phyloP scores from a whole-genome alignment of 805 yeast species.

The Saccharomyces paradoxus region DNA sequence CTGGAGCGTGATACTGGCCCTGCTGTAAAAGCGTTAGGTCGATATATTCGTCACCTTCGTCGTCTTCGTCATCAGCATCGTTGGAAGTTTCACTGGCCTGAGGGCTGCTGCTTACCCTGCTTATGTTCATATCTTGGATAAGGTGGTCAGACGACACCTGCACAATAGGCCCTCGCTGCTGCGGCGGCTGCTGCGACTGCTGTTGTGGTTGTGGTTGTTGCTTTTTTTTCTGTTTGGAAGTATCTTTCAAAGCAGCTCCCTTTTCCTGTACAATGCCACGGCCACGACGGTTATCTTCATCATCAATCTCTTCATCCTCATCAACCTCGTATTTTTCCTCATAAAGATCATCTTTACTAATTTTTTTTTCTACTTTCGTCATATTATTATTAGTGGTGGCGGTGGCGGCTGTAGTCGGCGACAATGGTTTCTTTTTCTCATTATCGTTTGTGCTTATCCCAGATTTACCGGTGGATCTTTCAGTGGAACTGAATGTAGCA shows the following conservation, averaged over 20 bases:
- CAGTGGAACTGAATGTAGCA: conserved; percentile 1
- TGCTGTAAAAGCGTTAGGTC: conserved; percentile 59
- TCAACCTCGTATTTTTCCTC: neutral
- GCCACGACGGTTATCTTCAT: conserved; percentile 7
- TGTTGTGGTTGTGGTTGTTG: neutral
- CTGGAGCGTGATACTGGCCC: conserved; percentile 56
- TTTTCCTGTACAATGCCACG: conserved; percentile 2
- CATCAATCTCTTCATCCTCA: conserved; percentile 8
- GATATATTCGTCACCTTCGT: conserved; percentile 32
- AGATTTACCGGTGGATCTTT: neutral
- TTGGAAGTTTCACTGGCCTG: neutral
- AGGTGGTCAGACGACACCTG: neutral
- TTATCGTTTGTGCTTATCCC: neutral
- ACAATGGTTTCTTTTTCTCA: conserved; percentile 1
- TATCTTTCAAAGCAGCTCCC: conserved; percentile 6
- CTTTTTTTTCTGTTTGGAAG: neutral
- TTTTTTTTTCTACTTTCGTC: neutral
- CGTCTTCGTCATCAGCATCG: conserved; percentile 16
- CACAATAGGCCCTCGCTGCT: conserved; percentile 1
- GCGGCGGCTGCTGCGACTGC: conserved; percentile 8
- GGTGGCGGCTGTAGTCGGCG: neutral
- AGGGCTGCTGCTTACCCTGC: neutral
- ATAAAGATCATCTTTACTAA: neutral
- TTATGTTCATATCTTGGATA: neutral
- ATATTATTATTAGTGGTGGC: conserved; percentile 1